Evolutionary conservation across 352 stramenopile genomes (phyloP), one percentile per base, ranked within the genome.

Genomic region (Phytophthora hibernalis): DNA sequence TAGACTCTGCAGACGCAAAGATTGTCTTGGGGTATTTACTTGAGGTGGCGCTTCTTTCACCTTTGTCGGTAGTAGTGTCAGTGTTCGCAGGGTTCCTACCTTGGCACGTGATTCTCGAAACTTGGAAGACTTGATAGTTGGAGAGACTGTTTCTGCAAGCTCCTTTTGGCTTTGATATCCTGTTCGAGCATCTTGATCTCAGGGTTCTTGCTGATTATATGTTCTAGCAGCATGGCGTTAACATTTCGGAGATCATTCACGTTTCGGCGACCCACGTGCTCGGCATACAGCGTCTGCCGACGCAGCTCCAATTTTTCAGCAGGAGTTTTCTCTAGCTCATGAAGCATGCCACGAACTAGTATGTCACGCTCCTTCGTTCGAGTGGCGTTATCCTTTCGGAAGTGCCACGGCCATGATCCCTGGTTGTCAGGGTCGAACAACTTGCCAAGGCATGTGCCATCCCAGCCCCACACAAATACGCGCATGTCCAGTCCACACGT

Each of bases 381-480:
- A 48, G 74, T 86, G 4, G 64, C 70, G 47, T 90, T 83, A 49
- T 91, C 72, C 24, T 85, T 83, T 5, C 48, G 54, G 50, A 93
- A 93, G 2, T 57, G 68, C 85, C 85, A 93, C 28, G 57, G 61
- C 58, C 65, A 85, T 0, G 54, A 42, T 1, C 74, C 76, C 9
- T 78, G 58, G 21, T 86, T 89, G 26, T 93, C 85, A 0, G 75
- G 70, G 15, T 89, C 83, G 57, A 90, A 91, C 2, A 91, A 57
- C 38, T 88, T 89, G 1, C 85, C 85, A 0, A 91, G 50, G 28
- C 76, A 87, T n/a, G 30, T 35, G 1, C 82, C 82, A 24, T 85
- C 59, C 85, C 85, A 93, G 40, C 81, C 77, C 85, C 82, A 93
- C 5, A 93, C 69, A 52, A 82, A 91, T 4, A 93, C 80, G 2